A percentile compares a stretch with the other conserved stretches of the same genome.
phyloP scores from a whole-genome alignment of 2,329 filamentous ascomycete genomes.

The Cordyceps pruinosa region DNA sequence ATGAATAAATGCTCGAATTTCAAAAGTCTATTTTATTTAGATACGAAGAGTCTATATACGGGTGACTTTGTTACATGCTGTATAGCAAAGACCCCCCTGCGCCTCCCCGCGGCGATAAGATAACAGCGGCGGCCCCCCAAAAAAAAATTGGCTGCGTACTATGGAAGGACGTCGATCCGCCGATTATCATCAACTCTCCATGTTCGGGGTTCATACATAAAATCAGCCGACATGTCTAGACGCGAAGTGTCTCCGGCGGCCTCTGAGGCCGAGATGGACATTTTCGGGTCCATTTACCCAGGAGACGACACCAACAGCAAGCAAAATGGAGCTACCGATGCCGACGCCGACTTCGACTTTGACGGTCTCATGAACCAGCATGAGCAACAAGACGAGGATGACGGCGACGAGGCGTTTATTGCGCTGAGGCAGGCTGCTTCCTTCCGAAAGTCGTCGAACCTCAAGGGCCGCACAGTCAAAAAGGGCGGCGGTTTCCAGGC shows the following conservation, averaged over 20 bases:
- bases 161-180: not conserved
- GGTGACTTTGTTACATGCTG: no score
- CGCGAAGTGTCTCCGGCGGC: constrained; percentile 71
- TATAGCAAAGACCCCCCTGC: no score
- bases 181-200: not conserved
- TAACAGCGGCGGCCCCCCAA: constrained; percentile 21
- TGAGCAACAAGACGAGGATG: constrained; percentile 48
- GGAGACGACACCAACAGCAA: constrained; percentile 46
- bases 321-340: constrained; percentile 27
- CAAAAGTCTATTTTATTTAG: no score
- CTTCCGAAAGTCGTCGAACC: constrained; percentile 74
- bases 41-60: no score
- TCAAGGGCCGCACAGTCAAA: constrained; percentile 81
- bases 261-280: constrained; percentile 90
- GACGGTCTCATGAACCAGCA: constrained; percentile 53
- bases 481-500: constrained; percentile 96
- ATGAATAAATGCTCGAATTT: no score
- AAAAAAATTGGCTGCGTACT: constrained; percentile 26
- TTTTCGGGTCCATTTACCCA: constrained; percentile 69
- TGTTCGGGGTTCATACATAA: not conserved
- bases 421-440: constrained; percentile 78
- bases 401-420: constrained; percentile 87
- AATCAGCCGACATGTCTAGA: constrained; percentile 51
- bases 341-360: constrained; percentile 44
- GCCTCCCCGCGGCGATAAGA: constrained; percentile 35